Percentiles rank a stretch among this genome's conserved stretches.
Conservation (phyloP, 345 rosid genomes). For the Eucalyptus sp. region DNA sequence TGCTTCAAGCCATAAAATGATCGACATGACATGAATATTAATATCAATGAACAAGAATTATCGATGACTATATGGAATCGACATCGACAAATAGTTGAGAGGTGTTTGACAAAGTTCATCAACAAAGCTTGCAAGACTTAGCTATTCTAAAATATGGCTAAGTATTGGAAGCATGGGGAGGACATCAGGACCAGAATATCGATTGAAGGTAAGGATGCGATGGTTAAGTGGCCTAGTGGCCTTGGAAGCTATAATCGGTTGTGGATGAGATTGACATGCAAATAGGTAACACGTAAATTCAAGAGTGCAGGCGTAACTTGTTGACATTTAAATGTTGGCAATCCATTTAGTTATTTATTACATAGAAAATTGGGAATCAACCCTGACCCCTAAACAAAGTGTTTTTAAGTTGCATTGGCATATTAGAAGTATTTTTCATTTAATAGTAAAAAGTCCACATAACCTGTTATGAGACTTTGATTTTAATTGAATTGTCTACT, state of each 20-base stretch:
- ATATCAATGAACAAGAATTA: background rate
- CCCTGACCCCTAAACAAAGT: too few species aligned
- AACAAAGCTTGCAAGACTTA: background rate
- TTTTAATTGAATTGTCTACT: background rate
- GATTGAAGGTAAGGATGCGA: background rate
- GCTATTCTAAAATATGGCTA: background rate
- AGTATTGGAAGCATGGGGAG: background rate
- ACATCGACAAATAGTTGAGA: background rate
- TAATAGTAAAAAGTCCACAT: too few species aligned
- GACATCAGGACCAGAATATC: background rate
- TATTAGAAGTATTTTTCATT: too few species aligned
- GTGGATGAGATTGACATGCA: too few species aligned
- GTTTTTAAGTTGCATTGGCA: too few species aligned
- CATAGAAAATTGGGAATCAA: too few species aligned
- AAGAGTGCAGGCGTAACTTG: fast-evolving
- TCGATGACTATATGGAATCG: background rate
- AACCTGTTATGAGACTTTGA: too few species aligned
- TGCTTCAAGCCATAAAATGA: background rate
- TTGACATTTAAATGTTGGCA: too few species aligned
- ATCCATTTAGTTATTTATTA: too few species aligned
- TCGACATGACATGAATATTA: too few species aligned
- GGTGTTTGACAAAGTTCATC: background rate
- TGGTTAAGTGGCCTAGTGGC: background rate
- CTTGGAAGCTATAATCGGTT: background rate
- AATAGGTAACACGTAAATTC: too few species aligned